Percentiles rank a stretch among this genome's conserved stretches.
Conservation (phyloP, 2,329 filamentous ascomycete species). For the Pyrenophora graminea region DNA sequence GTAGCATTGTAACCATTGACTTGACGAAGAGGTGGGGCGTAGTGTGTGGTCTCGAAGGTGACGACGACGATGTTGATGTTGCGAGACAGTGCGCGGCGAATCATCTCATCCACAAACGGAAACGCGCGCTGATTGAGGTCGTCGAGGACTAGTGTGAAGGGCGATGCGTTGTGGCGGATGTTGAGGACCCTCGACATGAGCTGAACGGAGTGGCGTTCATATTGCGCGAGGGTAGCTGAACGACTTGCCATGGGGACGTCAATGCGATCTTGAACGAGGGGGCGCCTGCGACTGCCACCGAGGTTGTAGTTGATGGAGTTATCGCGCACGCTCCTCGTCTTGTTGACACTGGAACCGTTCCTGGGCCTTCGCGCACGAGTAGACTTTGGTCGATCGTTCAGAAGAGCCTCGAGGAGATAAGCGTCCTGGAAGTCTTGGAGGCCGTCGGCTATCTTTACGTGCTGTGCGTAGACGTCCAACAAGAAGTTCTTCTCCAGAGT, state of each 20-base stretch:
- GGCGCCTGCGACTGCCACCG: slow-evolving; percentile 20
- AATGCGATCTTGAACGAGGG: slow-evolving; percentile 21
- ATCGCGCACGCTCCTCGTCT: slow-evolving; percentile 25
- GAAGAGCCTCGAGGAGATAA: background rate
- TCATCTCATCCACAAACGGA: slow-evolving; percentile 73
- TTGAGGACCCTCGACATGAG: slow-evolving; percentile 82
- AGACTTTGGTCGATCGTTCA: background rate
- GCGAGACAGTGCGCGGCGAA: slow-evolving; percentile 62
- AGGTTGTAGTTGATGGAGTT: slow-evolving; percentile 5
- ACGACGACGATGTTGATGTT: slow-evolving; percentile 73
- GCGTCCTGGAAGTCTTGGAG: slow-evolving; percentile 8
- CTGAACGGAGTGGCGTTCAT: slow-evolving; percentile 81
- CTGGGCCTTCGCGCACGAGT: background rate
- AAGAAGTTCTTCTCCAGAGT: slow-evolving; percentile 4
- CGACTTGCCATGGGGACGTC: slow-evolving; percentile 24
- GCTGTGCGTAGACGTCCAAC: slow-evolving; percentile 5
- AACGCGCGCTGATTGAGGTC: slow-evolving; percentile 78
- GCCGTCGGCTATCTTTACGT: slow-evolving; percentile 10
- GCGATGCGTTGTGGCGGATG: slow-evolving; percentile 77
- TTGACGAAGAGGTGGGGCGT: slow-evolving; percentile 67
- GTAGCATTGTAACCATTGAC: slow-evolving; percentile 68
- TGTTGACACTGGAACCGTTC: slow-evolving; percentile 5
- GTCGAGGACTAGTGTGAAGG: slow-evolving; percentile 84
- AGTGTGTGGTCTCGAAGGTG: slow-evolving; percentile 74
- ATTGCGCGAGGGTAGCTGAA: slow-evolving; percentile 54